These are phyloP conservation scores for Exsudoporus frostii DNA, from an alignment of 768 basidiomycete genomes.

Conservation along the genomic window DNA sequence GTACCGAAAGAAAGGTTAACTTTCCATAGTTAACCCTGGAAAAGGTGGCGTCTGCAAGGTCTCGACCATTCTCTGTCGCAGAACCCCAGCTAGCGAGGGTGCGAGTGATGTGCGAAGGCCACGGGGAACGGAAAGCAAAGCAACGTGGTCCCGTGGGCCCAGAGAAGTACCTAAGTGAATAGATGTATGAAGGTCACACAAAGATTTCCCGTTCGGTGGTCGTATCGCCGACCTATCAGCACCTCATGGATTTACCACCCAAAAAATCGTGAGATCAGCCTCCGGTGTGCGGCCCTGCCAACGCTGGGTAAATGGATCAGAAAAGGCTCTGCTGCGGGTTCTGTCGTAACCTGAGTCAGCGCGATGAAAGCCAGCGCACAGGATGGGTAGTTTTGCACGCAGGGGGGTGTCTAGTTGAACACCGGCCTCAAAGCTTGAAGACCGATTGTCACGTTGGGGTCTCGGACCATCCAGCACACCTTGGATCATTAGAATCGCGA, in stretches of 20 bases:
- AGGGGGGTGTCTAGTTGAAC: not conserved
- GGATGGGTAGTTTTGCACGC: not conserved
- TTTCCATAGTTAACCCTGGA: conserved; percentile 4
- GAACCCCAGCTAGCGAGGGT: not conserved
- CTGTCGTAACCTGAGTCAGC: not conserved
- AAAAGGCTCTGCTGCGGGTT: not conserved
- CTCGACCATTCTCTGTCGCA: not conserved
- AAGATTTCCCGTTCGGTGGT: conserved; percentile 3
- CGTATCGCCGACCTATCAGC: conserved; percentile 23
- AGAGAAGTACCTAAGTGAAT: not conserved
- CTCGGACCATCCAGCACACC: conserved; percentile 3
- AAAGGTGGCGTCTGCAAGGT: not conserved
- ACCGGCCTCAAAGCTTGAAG: not conserved
- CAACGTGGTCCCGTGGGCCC: conserved; percentile 9
- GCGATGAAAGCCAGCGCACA: not conserved
- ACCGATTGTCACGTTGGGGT: not conserved
- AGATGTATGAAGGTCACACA: not conserved
- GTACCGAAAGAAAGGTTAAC: conserved; percentile 6
- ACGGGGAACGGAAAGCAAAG: conserved; percentile 3
- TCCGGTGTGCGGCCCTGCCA: not conserved
- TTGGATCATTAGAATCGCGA: not conserved
- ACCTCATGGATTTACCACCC: conserved; percentile 19
- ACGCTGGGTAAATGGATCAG: not conserved
- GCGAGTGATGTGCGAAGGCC: not conserved
- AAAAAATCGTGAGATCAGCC: conserved; percentile 19